Conservation (phyloP, 257 asterid genomes). For the Plectranthus barbatus region DNA sequence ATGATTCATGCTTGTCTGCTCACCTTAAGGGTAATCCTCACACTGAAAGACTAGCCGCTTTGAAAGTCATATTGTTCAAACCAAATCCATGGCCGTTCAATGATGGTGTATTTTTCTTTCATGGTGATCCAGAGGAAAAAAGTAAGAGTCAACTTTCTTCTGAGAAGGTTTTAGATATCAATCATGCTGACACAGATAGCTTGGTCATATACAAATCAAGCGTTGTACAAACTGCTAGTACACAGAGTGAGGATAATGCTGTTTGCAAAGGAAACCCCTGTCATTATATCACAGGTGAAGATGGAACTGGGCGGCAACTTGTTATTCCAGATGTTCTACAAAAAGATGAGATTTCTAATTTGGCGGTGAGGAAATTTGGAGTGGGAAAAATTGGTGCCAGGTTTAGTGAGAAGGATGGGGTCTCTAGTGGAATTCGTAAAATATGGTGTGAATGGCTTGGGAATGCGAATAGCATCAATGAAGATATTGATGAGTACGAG, state of each 20-base stretch:
- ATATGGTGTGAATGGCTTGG: conserved; percentile 97
- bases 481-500: conserved; percentile 49
- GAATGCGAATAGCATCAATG: conserved; percentile 16
- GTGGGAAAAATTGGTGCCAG: conserved; percentile 61
- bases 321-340: conserved; percentile 67
- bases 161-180: conserved; percentile 21
- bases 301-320: conserved; percentile 18
- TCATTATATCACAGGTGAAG: conserved; percentile 18
- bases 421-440: conserved; percentile 37
- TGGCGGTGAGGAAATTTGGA: conserved; percentile 53
- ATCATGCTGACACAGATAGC: conserved; percentile 20
- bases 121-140: conserved; percentile 31
- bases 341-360: conserved; percentile 50
- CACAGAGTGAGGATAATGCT: conserved; percentile 16
- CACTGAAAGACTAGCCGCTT: conserved; percentile 55
- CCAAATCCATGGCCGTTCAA: conserved; percentile 91
- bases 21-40: conserved; percentile 83
- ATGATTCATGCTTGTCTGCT: conserved; percentile 51
- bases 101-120: conserved; percentile 83
- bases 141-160: conserved; percentile 14
- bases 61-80: conserved; percentile 66
- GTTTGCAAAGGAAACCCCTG: conserved; percentile 11
- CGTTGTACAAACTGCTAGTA: conserved; percentile 9
- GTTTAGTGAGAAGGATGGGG: conserved; percentile 39
- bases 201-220: conserved; percentile 42